Percentiles rank a stretch among this genome's conserved stretches.
Evolutionary conservation across 345 rosid species (phyloP).

Genomic region (Hibiscus mutabilis): DNA sequence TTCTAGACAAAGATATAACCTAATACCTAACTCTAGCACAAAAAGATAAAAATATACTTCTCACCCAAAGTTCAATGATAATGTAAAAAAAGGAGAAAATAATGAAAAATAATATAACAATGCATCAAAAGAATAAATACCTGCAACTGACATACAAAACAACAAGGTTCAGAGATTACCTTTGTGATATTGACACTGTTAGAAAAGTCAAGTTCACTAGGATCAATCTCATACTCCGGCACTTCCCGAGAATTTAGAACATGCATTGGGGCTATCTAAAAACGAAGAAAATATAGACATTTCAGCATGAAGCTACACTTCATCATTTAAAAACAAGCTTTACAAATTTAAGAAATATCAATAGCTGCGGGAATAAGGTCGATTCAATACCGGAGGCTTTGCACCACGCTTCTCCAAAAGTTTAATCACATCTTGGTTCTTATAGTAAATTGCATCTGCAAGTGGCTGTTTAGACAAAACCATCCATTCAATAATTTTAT

Average conservation of each 20-base stretch:
- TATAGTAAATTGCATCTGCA: constrained; percentile 72
- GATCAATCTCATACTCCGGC: constrained; percentile 79
- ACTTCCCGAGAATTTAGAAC: constrained; percentile 59
- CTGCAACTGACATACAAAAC: neutral
- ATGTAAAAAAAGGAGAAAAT: neutral
- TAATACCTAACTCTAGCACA: neutral
- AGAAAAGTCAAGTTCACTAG: constrained; percentile 68
- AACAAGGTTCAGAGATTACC: constrained; percentile 28
- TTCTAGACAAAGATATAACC: neutral
- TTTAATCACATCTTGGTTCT: constrained; percentile 60
- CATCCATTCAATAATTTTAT: constrained; percentile 5
- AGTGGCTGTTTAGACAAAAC: constrained; percentile 55
- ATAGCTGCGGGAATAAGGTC: neutral
- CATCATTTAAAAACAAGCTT: neutral
- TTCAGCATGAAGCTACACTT: neutral
- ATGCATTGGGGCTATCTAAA: constrained; percentile 76
- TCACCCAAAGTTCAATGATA: neutral
- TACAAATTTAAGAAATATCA: neutral
- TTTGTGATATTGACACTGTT: constrained; percentile 64
- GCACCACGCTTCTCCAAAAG: constrained; percentile 77
- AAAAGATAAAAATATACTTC: neutral
- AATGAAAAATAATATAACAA: neutral
- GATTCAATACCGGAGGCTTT: constrained; percentile 46
- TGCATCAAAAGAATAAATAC: neutral
- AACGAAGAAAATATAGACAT: neutral